These are phyloP conservation scores for Phaffomyces opuntiae DNA, from an alignment of 805 yeast species.

Conservation along the genomic window DNA sequence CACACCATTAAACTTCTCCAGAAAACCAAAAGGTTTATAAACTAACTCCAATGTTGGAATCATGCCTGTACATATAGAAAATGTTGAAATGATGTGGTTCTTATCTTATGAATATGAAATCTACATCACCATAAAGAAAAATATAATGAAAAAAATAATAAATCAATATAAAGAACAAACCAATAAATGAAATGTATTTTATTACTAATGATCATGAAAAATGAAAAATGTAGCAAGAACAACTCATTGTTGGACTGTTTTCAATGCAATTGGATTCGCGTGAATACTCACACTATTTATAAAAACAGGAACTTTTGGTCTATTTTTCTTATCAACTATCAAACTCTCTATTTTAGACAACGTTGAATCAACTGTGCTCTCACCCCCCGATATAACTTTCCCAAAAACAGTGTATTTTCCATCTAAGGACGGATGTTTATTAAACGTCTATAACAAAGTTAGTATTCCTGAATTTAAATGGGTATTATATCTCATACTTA, in stretches of 20 bases:
- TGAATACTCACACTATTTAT: conserved; percentile 31
- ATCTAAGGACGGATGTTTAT: conserved; percentile 75
- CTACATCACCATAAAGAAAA: too few species aligned
- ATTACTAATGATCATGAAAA: too few species aligned
- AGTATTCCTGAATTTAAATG: neutral
- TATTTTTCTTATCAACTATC: conserved; percentile 29
- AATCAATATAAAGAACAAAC: too few species aligned
- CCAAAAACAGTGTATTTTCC: conserved; percentile 70
- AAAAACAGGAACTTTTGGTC: conserved; percentile 26
- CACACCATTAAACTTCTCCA: conserved; percentile 41
- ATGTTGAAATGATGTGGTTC: neutral
- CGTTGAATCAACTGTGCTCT: conserved; percentile 22
- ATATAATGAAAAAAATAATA: too few species aligned
- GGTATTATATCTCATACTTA: neutral
- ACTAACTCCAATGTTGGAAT: too few species aligned
- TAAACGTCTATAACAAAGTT: conserved; percentile 48
- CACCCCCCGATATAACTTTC: conserved; percentile 53
- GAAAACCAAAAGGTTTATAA: conserved; percentile 26
- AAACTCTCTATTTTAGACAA: conserved; percentile 20
- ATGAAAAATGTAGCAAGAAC: too few species aligned
- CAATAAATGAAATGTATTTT: too few species aligned
- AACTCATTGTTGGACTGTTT: neutral
- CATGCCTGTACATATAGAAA: conserved; percentile 5
- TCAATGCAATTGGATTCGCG: conserved; percentile 36
- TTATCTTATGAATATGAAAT: too few species aligned